Base-by-base conservation (phyloP, 352 stramenopile genomes). In the Globisporangium echinulatum region DNA sequence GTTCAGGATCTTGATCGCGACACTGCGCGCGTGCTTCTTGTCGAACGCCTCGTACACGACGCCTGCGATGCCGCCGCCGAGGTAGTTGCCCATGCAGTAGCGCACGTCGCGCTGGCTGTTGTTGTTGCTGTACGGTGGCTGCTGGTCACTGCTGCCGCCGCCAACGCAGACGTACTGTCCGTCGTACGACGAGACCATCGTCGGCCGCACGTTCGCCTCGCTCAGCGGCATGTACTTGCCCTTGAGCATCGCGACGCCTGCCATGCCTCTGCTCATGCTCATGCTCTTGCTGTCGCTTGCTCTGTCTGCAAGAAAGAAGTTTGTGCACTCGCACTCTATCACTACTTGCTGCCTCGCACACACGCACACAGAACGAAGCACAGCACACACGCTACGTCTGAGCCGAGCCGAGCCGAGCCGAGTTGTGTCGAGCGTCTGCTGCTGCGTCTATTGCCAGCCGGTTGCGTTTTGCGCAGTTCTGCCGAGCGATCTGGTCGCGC, bases 1-100 rank as follows among this genome's bases (percentile, higher is more conserved):
- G 62, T 99, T 98, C 7, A 99, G 69, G 61, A 98, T 98, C 77
- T 99, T 99, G 55, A 99, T 97, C 36, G 96, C 95, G 13, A 98
- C 83, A 56, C 5, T 44, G 7, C 6, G 84, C 95, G 47, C 84
- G 71, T 33, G 25, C 25, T 33, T 33, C 42, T 78, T 72, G 40
- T 82, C 96, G 43, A 92, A 90, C 8, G 86, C 87, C 64, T 98
- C 91, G 58, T 75, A 95, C 85, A 96, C 89, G 56, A 92, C 92
- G 13, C 92, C 92, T 2, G 92, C 88, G 25, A 33, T 33, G 39
- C 93, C 93, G 19, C 92, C 92, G 52, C 93, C 93, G 6, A 98
- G 79, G 58, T 97, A 98, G 17, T 85, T 90, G 61, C 90, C 92
- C 14, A 98, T 79, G 66, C 97, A 89, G 61, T 97, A 98, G 63